These are phyloP conservation scores for Spiromastix sp. DNA, from an alignment of 2,329 filamentous ascomycete species.

Conservation along the genomic window DNA sequence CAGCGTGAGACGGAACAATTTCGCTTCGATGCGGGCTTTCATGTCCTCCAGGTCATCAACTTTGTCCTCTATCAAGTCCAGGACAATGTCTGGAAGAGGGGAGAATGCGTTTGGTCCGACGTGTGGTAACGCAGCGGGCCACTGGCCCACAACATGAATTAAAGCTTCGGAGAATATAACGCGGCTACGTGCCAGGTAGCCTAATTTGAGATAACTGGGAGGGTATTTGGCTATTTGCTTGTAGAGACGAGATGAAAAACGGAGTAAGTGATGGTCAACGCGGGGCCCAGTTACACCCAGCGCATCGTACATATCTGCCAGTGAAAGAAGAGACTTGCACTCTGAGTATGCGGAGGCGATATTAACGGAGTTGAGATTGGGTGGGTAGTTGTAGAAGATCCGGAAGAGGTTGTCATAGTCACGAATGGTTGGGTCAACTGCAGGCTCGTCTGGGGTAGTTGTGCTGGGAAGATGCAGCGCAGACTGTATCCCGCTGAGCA, in stretches of 20 bases:
- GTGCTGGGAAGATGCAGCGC: slow-evolving; percentile 41
- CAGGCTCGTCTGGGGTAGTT: slow-evolving; percentile 47
- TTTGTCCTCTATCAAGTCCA: slow-evolving; percentile 90
- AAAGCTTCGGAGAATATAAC: slow-evolving; percentile 80
- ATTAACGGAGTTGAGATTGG: slow-evolving; percentile 70
- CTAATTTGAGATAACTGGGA: slow-evolving; percentile 80
- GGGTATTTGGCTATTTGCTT: slow-evolving; percentile 96
- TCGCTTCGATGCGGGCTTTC: slow-evolving; percentile 67
- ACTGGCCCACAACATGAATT: slow-evolving; percentile 89
- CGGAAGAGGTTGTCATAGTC: slow-evolving; percentile 95
- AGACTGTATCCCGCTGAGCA: slow-evolving; percentile 51
- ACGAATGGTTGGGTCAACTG: slow-evolving; percentile 61
- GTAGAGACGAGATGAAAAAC: slow-evolving; percentile 84
- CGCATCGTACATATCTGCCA: slow-evolving; percentile 94
- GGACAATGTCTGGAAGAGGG: slow-evolving; percentile 60
- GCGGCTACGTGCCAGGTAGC: slow-evolving; percentile 72
- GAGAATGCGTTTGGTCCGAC: slow-evolving; percentile 47
- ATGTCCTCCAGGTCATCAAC: slow-evolving; percentile 82
- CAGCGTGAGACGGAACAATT: slow-evolving; percentile 70
- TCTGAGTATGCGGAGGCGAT: slow-evolving; percentile 89
- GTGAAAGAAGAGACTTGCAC: slow-evolving; percentile 76
- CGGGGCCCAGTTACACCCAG: slow-evolving; percentile 77
- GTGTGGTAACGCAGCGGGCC: slow-evolving; percentile 71
- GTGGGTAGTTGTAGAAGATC: slow-evolving; percentile 89
- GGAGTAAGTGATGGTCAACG: slow-evolving; percentile 85